Percentiles rank a stretch among this genome's conserved stretches.
Conservation (phyloP, 768 basidiomycete species). For the Mycena epipterygia region DNA sequence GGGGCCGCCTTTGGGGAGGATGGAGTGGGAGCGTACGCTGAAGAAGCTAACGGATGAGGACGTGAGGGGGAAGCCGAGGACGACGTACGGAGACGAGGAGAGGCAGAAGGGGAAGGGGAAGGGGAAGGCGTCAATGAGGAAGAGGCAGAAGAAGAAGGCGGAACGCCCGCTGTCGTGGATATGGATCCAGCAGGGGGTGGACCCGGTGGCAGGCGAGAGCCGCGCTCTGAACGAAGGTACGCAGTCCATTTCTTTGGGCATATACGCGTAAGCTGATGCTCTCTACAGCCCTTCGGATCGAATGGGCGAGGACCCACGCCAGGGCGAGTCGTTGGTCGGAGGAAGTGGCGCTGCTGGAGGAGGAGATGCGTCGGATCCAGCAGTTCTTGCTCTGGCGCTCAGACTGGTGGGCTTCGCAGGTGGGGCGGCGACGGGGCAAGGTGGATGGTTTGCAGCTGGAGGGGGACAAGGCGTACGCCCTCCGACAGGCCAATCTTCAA, state of each 20-base stretch:
- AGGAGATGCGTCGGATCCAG: conserved; percentile 43
- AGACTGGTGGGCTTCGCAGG: conserved; percentile 17
- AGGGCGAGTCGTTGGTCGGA: conserved; percentile 38
- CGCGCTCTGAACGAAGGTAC: conserved; percentile 20
- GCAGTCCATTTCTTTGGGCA: too few species aligned
- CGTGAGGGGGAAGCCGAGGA: conserved; percentile 33
- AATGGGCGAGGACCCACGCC: conserved; percentile 41
- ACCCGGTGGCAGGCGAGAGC: not conserved
- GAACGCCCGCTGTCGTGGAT: conserved; percentile 13
- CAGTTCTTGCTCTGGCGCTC: conserved; percentile 36
- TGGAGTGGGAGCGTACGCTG: conserved; percentile 37
- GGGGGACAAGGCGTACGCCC: conserved; percentile 21
- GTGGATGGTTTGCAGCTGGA: conserved; percentile 6
- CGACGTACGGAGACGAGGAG: conserved; percentile 1
- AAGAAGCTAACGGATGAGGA: conserved; percentile 31
- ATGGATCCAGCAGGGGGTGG: not conserved
- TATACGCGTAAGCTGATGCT: not conserved
- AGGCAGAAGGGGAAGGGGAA: not conserved
- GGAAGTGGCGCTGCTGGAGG: conserved; percentile 40
- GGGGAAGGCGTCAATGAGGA: not conserved
- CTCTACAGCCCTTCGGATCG: conserved; percentile 31
- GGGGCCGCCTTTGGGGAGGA: not conserved
- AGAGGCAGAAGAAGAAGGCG: not conserved
- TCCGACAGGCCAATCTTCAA: conserved; percentile 21
- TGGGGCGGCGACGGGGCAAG: not conserved